These are phyloP conservation scores for Eutypella sp. DNA, from an alignment of 2,329 filamentous ascomycete species.

Conservation along the genomic window DNA sequence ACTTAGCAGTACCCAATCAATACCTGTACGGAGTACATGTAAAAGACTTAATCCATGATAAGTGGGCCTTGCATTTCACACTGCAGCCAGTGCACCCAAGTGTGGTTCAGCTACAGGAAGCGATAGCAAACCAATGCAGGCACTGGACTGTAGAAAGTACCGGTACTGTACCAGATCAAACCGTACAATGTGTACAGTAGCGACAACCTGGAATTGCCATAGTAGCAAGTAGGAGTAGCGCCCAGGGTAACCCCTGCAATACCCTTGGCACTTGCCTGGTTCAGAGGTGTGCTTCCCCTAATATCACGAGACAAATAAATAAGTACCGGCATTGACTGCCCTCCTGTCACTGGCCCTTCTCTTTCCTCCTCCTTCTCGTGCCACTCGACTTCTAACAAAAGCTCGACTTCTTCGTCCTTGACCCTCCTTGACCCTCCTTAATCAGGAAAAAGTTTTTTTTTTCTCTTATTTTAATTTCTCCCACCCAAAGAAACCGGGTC, in stretches of 20 bases:
- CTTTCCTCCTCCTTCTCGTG: slow-evolving; percentile 22
- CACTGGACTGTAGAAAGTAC: no score
- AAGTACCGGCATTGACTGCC: slow-evolving; percentile 25
- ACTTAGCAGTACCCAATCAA: no score
- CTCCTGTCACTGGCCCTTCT: slow-evolving; percentile 12
- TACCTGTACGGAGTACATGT: no score
- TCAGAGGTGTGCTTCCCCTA: slow-evolving; percentile 5
- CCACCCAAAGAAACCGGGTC: slow-evolving; percentile 1
- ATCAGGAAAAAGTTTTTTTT: slow-evolving; percentile 3
- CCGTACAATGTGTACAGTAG: no score
- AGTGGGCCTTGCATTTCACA: not conserved
- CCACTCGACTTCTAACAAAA: slow-evolving; percentile 15
- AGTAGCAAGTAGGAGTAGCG: no score
- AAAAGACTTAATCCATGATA: no score
- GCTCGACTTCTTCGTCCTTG: slow-evolving; percentile 18
- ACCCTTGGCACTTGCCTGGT: slow-evolving; percentile 11
- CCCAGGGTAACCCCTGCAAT: not conserved
- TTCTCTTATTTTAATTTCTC: no score
- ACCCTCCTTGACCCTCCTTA: slow-evolving; percentile 18
- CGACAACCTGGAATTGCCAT: no score
- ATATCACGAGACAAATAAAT: slow-evolving; percentile 30
- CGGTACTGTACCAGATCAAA: no score
- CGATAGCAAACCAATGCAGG: no score
- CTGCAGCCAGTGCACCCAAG: not conserved
- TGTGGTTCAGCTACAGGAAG: not conserved